Percentiles rank a stretch among this genome's conserved stretches.
Conservation (phyloP, 1,284 basidiomycete species). For the Cutaneotrichosporon mucoides region DNA sequence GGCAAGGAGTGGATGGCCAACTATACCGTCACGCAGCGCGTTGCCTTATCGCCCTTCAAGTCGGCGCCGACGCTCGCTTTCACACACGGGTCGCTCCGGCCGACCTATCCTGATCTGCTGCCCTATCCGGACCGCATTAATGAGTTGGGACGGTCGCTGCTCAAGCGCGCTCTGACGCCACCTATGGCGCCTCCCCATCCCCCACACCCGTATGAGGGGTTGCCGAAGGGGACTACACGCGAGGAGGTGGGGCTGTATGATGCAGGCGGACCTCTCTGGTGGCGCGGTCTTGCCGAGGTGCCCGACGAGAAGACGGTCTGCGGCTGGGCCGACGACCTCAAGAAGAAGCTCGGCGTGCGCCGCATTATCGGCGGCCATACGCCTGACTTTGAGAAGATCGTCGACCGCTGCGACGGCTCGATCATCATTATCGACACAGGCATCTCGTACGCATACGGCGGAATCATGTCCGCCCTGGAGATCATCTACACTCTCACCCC, state of each 20-base stretch:
- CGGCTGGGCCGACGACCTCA: conserved; percentile 62
- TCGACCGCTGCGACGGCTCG: conserved; percentile 75
- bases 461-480: conserved; percentile 76
- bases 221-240: conserved; percentile 62
- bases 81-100: conserved; percentile 79
- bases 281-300: conserved; percentile 70
- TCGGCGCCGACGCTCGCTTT: conserved; percentile 69
- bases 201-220: conserved; percentile 68
- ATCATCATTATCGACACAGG: conserved; percentile 89
- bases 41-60: conserved; percentile 69
- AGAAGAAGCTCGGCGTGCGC: conserved; percentile 68
- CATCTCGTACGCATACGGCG: conserved; percentile 91
- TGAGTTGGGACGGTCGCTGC: conserved; percentile 60
- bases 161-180: conserved; percentile 56
- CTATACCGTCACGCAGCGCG: conserved; percentile 74
- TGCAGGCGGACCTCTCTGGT: conserved; percentile 79
- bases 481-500: conserved; percentile 67
- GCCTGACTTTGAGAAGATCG: conserved; percentile 77
- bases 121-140: conserved; percentile 81
- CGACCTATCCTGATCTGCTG: conserved; percentile 63
- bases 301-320: conserved; percentile 58
- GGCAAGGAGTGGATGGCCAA: conserved; percentile 79
- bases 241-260: conserved; percentile 70
- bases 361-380: conserved; percentile 91
- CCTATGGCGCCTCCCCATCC: conserved; percentile 71